phyloP scores from a whole-genome alignment of 331 rosid species.

The Spiraea crenata region DNA sequence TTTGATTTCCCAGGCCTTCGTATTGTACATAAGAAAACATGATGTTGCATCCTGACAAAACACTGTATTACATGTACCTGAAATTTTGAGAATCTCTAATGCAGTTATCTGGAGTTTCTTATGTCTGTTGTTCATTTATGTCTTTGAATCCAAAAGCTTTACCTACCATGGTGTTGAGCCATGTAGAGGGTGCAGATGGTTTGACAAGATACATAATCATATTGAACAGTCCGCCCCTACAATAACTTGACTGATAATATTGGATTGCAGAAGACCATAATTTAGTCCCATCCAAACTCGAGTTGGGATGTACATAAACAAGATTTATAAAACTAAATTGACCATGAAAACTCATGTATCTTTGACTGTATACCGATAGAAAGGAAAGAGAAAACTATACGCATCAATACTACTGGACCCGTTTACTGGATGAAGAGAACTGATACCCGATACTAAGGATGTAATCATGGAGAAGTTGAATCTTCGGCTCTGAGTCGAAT shows the following conservation, averaged over 20 bases:
- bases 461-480: constrained; percentile 15
- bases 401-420: not conserved
- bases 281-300: too few species aligned
- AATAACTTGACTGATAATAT: not conserved
- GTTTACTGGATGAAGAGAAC: not conserved
- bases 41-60: constrained; percentile 6
- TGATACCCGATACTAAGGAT: not conserved
- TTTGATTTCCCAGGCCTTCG: constrained; percentile 3
- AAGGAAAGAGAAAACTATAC: not conserved
- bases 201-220: not conserved
- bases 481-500: constrained; percentile 14
- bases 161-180: not conserved
- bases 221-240: not conserved
- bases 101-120: not conserved
- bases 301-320: too few species aligned
- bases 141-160: not conserved
- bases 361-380: not conserved
- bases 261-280: not conserved
- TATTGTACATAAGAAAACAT: constrained; percentile 1
- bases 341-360: not conserved
- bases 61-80: constrained; percentile 10
- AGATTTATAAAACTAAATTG: too few species aligned
- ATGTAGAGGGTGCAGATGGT: not conserved
- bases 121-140: not conserved
- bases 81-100: not conserved